A percentile compares a stretch with the other conserved stretches of the same genome.
Evolutionary conservation across 2,329 filamentous ascomycete genomes (phyloP).

Genomic region (Exophiala bonariae): DNA sequence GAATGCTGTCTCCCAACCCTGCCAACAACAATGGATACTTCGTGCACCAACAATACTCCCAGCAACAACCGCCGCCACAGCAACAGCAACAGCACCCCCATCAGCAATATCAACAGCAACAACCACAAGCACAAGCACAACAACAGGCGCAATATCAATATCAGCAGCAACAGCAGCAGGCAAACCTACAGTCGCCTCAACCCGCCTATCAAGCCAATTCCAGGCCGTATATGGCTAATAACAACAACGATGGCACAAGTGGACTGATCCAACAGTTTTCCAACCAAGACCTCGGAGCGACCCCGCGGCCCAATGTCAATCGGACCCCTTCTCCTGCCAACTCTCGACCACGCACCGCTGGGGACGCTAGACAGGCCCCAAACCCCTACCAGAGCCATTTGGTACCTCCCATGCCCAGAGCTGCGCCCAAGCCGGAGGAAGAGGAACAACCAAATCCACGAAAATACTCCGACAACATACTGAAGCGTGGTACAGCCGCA

Average conservation of each 20-base stretch:
- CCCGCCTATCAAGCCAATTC: slow-evolving; percentile 51
- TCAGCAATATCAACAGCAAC: slow-evolving; percentile 55
- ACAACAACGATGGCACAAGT: slow-evolving; percentile 79
- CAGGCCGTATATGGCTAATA: slow-evolving; percentile 42
- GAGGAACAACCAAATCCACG: slow-evolving; percentile 80
- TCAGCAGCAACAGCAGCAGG: slow-evolving; percentile 52
- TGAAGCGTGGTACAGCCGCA: slow-evolving; percentile 68
- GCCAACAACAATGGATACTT: slow-evolving; percentile 58
- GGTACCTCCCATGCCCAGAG: slow-evolving; percentile 66
- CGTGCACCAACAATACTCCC: slow-evolving; percentile 58
- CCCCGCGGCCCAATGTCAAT: slow-evolving; percentile 68
- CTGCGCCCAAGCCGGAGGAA: slow-evolving; percentile 59
- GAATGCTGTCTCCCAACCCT: slow-evolving; percentile 39
- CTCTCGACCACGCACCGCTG: slow-evolving; percentile 76
- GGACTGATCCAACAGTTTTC: slow-evolving; percentile 95
- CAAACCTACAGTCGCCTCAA: slow-evolving; percentile 58
- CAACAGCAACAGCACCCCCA: slow-evolving; percentile 51
- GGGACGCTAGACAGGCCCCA: slow-evolving; percentile 60
- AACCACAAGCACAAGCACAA: slow-evolving; percentile 48
- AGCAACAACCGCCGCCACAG: slow-evolving; percentile 52
- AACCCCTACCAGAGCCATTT: slow-evolving; percentile 62
- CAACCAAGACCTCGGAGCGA: slow-evolving; percentile 84
- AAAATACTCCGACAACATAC: slow-evolving; percentile 82
- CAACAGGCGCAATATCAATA: slow-evolving; percentile 55
- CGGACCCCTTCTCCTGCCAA: slow-evolving; percentile 66